These are phyloP conservation scores for Themeda triandra DNA, from an alignment of 176 grass and related monocot species.

Conservation along the genomic window DNA sequence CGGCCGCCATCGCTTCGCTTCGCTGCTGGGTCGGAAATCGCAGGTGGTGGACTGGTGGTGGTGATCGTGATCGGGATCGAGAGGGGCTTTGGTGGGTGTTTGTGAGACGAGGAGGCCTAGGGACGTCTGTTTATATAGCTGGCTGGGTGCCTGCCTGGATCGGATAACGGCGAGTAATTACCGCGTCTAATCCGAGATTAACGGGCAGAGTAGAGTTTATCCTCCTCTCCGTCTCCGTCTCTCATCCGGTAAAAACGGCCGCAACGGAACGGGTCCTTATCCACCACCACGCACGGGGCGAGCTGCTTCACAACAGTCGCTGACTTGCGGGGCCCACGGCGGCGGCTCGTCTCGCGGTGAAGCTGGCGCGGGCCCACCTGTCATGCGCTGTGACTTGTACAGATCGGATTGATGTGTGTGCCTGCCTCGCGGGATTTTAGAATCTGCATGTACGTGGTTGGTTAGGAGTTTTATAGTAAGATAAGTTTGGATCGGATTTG, in stretches of 20 bases:
- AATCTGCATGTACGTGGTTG: not conserved
- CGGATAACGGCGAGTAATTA: not conserved
- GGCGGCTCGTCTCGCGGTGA: not conserved
- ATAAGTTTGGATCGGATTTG: no score
- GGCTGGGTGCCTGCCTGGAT: not conserved
- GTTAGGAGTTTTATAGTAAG: no score
- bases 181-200: not conserved
- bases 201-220: not conserved
- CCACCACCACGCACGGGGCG: no score
- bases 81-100: not conserved
- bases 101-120: not conserved
- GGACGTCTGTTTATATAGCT: not conserved
- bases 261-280: no score
- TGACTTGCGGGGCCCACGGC: not conserved
- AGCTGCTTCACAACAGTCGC: not conserved
- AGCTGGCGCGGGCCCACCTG: not conserved
- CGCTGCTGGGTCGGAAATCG: no score
- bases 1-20: slow-evolving; percentile 63
- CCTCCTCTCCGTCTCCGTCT: no score
- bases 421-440: not conserved
- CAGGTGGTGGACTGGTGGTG: not conserved
- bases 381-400: not conserved
- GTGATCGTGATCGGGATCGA: not conserved
- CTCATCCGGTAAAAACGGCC: no score
- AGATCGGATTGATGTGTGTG: not conserved